Evolutionary conservation across 2,329 filamentous ascomycete genomes (phyloP).

Genomic region (Aspergillus latus): DNA sequence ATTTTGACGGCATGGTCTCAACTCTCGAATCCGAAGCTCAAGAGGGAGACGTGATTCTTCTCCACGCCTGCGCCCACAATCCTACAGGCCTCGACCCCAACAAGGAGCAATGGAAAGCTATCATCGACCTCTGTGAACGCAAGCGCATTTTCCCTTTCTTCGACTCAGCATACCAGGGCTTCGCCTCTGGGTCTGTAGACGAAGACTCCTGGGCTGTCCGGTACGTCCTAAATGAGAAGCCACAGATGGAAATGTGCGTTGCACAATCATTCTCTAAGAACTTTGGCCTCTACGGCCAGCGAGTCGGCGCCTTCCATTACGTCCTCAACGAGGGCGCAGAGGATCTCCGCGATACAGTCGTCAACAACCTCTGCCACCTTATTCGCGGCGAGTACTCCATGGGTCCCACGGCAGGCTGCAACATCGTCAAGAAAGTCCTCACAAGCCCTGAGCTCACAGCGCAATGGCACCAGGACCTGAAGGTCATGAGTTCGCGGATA

Average conservation of each 20-base stretch:
- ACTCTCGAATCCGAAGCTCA: slow-evolving; percentile 75
- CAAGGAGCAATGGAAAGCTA: slow-evolving; percentile 85
- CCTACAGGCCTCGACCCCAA: slow-evolving; percentile 94
- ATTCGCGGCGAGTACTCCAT: slow-evolving; percentile 40
- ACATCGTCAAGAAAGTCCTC: slow-evolving; percentile 77
- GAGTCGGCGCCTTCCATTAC: slow-evolving; percentile 85
- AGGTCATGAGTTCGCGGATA: slow-evolving; percentile 91
- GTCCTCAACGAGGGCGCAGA: slow-evolving; percentile 30
- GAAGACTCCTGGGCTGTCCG: slow-evolving; percentile 85
- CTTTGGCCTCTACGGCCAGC: slow-evolving; percentile 87
- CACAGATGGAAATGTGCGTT: slow-evolving; percentile 59
- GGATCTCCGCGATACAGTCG: slow-evolving; percentile 23
- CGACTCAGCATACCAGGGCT: slow-evolving; percentile 95
- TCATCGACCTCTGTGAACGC: slow-evolving; percentile 71
- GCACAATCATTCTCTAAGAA: slow-evolving; percentile 63
- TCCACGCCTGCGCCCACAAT: slow-evolving; percentile 96
- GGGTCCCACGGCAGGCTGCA: slow-evolving; percentile 79
- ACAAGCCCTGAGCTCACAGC: slow-evolving; percentile 74
- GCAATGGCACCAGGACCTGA: slow-evolving; percentile 86
- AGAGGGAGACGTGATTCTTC: slow-evolving; percentile 77
- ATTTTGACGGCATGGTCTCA: slow-evolving; percentile 62
- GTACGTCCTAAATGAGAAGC: slow-evolving; percentile 68
- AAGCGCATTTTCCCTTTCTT: slow-evolving; percentile 96
- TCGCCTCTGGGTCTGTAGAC: slow-evolving; percentile 82
- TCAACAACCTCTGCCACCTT: neutral